Base-by-base conservation (phyloP, 1,284 basidiomycete genomes). In the Ceratobasidium sp. region DNA sequence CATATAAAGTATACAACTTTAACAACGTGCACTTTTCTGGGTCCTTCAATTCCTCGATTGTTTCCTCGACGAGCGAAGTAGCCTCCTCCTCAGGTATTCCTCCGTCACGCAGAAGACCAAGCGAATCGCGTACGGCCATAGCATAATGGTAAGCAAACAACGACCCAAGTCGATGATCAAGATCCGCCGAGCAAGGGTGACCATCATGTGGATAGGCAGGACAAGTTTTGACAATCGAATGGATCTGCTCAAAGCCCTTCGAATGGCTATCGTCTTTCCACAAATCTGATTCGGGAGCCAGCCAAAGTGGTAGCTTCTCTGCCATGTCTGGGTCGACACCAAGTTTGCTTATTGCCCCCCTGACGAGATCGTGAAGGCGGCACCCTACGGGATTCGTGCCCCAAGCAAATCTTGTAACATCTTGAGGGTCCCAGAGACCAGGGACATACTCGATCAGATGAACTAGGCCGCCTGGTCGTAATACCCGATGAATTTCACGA, bases 381-480 rank as follows among this genome's bases (percentile, higher is more conserved):
- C 35, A 64, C 13, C 15, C 27, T 8, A 20, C 34, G 4, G 60
- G 60, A 20, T 64, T 35, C 4, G 20, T 38, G 17, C 43, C 12
- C 31, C 22, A 20, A 8, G 34, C 60, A 8, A 22, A 27, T 27
- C 20, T 12, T 38, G 47, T 25, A 25, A 32, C 29, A 15, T 20
- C 25, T 52, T 50, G 17, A 4, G 60, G 35, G 32, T 64, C 60
- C 31, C 49, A 64, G 22, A 64, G n/a, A 4, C 13, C 22, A 1
- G 29, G 12, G 25, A 50, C 40, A 22, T 50, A 64, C 13, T 64
- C 60, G 12, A 43, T 43, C 13, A 64, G 49, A 13, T 64, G 47
- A 20, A 64, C 38, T 20, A 64, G 45, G 8, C 60, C 60, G 6
- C 60, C 60, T n/a, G 60, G 60, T 3, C 47, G 43, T 10, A 64